Conservation (phyloP, 148 eudicot genomes). For the Persicaria tinctoria region DNA sequence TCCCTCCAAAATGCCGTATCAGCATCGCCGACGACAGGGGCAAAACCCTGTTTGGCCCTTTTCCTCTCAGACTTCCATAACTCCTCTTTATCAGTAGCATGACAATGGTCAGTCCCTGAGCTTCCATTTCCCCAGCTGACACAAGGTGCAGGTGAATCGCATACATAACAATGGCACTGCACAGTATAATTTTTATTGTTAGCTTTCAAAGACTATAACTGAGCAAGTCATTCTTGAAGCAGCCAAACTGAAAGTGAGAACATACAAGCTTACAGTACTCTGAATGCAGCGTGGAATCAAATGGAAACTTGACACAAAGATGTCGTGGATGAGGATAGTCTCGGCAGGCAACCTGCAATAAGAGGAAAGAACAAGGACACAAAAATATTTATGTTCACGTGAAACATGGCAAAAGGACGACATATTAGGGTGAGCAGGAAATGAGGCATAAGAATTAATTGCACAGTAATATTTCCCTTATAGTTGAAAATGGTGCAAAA, state of each 20-base stretch:
- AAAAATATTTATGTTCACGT: conserved; percentile 9
- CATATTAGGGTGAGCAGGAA: neutral
- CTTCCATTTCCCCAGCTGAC: conserved; percentile 56
- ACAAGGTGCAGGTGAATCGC: conserved; percentile 90
- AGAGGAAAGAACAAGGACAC: conserved; percentile 2
- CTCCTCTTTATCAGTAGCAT: conserved; percentile 62
- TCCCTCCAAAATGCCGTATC: conserved; percentile 5
- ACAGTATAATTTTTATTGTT: conserved; percentile 14
- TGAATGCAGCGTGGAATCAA: conserved; percentile 58
- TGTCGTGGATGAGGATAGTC: conserved; percentile 98
- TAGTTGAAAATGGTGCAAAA: neutral
- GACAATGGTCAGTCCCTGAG: conserved; percentile 58
- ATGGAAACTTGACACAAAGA: conserved; percentile 74
- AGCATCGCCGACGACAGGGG: conserved; percentile 19
- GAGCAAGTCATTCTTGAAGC: conserved; percentile 2
- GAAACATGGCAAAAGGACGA: neutral
- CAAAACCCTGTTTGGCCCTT: conserved; percentile 26
- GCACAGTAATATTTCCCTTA: neutral
- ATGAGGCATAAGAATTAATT: neutral
- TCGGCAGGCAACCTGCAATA: conserved; percentile 84
- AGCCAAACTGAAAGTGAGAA: conserved; percentile 6
- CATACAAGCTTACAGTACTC: conserved; percentile 35
- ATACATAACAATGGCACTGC: conserved; percentile 98
- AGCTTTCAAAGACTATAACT: neutral
- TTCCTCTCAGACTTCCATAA: conserved; percentile 55